phyloP scores from a whole-genome alignment of 371 early-diverging fungal genomes.

The Syncephalastrum monosporum region DNA sequence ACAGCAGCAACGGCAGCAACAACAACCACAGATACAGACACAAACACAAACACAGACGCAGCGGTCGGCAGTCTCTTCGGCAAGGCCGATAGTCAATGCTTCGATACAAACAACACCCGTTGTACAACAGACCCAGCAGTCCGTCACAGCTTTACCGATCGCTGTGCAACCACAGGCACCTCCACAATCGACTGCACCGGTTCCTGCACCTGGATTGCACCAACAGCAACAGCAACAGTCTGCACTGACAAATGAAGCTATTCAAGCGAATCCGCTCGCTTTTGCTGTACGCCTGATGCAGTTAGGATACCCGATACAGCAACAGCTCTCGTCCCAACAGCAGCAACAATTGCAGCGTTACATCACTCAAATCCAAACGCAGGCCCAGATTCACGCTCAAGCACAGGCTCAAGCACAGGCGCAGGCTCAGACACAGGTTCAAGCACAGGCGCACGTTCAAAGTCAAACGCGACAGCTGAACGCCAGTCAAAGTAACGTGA shows the following conservation, averaged over 20 bases:
- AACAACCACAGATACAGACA: constrained; percentile 9
- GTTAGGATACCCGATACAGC: constrained; percentile 15
- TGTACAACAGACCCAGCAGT: neutral
- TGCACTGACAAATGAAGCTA: neutral
- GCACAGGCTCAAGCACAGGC: constrained; percentile 8
- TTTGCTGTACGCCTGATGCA: constrained; percentile 17
- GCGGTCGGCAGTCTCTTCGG: constrained; percentile 5
- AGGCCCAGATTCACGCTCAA: constrained; percentile 8
- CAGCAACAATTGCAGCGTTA: constrained; percentile 12
- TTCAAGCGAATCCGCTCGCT: constrained; percentile 9
- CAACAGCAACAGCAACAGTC: constrained; percentile 10
- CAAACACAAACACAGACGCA: constrained; percentile 25
- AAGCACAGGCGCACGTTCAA: constrained; percentile 1
- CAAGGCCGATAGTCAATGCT: no score
- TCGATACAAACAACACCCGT: no score
- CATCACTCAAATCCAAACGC: constrained; percentile 30
- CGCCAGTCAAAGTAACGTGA: no score
- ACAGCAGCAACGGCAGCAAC: constrained; percentile 3
- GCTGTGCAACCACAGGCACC: constrained; percentile 4
- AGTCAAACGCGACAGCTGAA: no score
- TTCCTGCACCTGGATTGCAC: neutral
- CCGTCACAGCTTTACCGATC: neutral
- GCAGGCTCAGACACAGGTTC: neutral
- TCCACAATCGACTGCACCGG: constrained; percentile 3
- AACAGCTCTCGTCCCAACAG: constrained; percentile 9